Percentiles rank a stretch among this genome's conserved stretches.
These are phyloP conservation scores for Phytopythium ostracodes DNA, from an alignment of 352 stramenopile genomes.

Conservation along the genomic window DNA sequence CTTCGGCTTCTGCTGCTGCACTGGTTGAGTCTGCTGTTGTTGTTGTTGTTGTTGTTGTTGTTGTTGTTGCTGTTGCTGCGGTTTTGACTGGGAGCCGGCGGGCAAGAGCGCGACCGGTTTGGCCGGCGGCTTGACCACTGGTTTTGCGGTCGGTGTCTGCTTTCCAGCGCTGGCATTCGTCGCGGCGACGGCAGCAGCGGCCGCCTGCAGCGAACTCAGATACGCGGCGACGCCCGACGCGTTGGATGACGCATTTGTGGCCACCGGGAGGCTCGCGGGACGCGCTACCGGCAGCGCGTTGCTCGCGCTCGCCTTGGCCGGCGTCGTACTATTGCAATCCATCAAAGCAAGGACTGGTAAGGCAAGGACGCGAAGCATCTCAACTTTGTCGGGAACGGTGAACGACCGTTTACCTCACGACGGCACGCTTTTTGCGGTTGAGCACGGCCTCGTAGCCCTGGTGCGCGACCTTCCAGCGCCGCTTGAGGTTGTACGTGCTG, in stretches of 20 bases:
- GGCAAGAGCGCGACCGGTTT: slow-evolving; percentile 22
- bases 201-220: slow-evolving; percentile 6
- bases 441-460: slow-evolving; percentile 75
- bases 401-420: slow-evolving; percentile 14
- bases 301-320: slow-evolving; percentile 16
- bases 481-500: slow-evolving; percentile 69
- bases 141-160: slow-evolving; percentile 7
- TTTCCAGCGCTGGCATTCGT: slow-evolving; percentile 8
- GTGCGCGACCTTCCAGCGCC: slow-evolving; percentile 47
- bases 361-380: not conserved
- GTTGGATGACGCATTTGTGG: not conserved
- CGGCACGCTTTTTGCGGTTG: slow-evolving; percentile 61
- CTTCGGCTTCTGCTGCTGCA: slow-evolving; percentile 9
- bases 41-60: slow-evolving; percentile 3
- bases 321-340: not conserved
- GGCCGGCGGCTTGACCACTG: slow-evolving; percentile 17
- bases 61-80: slow-evolving; percentile 11
- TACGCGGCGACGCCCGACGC: slow-evolving; percentile 2
- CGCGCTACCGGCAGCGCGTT: slow-evolving; percentile 22
- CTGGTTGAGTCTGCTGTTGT: slow-evolving; percentile 14
- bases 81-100: slow-evolving; percentile 1
- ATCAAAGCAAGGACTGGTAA: not conserved
- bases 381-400: too few species aligned
- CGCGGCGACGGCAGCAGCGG: not conserved
- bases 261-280: slow-evolving; percentile 4